Percentiles rank a stretch among this genome's conserved stretches.
These are phyloP conservation scores for Xylariaceae sp. DNA, from an alignment of 2,329 filamentous ascomycete species.

Conservation along the genomic window DNA sequence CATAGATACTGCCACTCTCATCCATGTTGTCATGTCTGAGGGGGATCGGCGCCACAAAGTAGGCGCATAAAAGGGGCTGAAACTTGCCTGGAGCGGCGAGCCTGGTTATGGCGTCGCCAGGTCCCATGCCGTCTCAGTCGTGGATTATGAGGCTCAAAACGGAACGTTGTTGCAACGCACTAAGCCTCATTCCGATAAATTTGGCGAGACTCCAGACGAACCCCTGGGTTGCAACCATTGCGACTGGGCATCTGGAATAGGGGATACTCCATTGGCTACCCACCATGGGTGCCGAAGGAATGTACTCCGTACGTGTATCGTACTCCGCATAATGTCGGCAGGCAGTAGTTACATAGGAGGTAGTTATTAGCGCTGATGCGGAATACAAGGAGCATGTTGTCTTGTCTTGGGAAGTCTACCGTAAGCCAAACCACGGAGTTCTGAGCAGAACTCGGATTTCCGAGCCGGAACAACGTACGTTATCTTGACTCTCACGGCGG, in stretches of 20 bases:
- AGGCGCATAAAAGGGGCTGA: neutral
- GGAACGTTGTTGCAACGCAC: constrained; percentile 22
- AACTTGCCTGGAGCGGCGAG: neutral
- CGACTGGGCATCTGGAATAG: neutral
- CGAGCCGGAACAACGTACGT: neutral
- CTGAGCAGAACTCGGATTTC: neutral
- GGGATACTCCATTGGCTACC: constrained; percentile 15
- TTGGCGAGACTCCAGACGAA: constrained; percentile 32
- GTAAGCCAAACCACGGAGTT: neutral
- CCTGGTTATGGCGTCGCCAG: neutral
- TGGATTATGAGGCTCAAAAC: constrained; percentile 19
- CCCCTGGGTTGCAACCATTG: constrained; percentile 13
- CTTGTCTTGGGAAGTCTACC: neutral
- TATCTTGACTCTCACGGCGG: neutral
- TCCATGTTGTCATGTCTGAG: neutral
- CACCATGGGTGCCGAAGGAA: neutral
- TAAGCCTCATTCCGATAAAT: constrained; percentile 38
- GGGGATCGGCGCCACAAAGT: neutral
- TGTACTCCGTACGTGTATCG: too few species aligned
- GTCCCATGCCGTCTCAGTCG: constrained; percentile 5
- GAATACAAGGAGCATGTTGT: neutral
- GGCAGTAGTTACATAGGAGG: neutral
- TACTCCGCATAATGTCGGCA: too few species aligned
- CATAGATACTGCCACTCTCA: neutral
- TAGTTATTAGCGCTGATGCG: neutral